Evolutionary conservation across 768 basidiomycete species (phyloP).

Genomic region (Termitomyces sp.): DNA sequence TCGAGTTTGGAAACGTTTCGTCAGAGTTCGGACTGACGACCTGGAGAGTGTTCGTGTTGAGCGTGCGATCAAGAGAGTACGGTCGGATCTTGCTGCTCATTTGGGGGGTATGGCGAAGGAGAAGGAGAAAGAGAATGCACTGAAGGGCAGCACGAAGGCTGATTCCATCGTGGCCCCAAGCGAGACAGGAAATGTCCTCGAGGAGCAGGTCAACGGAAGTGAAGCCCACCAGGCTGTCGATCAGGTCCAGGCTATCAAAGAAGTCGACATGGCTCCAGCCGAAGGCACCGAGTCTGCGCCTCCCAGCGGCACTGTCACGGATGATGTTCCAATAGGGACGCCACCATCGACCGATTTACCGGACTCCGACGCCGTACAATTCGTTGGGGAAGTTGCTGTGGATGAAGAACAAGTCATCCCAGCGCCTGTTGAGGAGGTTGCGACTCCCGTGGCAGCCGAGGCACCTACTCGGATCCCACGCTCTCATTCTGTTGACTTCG

Average conservation of each 20-base stretch:
- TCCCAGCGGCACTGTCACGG: neutral
- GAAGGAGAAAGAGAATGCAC: constrained; percentile 30
- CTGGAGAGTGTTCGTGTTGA: constrained; percentile 84
- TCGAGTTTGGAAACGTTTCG: constrained; percentile 81
- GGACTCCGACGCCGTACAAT: constrained; percentile 1
- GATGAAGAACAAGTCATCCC: neutral
- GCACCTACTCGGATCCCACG: constrained; percentile 51
- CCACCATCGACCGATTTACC: constrained; percentile 5
- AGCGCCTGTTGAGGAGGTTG: constrained; percentile 10
- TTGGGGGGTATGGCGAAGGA: constrained; percentile 32
- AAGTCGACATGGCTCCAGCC: constrained; percentile 17
- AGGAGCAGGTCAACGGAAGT: constrained; percentile 28
- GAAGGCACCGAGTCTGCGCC: constrained; percentile 11
- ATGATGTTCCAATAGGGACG: constrained; percentile 8
- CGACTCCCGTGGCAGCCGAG: constrained; percentile 18
- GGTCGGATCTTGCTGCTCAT: constrained; percentile 82
- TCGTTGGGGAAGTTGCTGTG: neutral
- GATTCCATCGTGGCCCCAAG: constrained; percentile 14
- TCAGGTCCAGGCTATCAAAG: constrained; percentile 30
- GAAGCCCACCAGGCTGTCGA: constrained; percentile 37
- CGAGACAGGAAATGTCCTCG: constrained; percentile 18
- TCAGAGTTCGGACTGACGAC: constrained; percentile 83
- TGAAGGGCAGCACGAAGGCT: constrained; percentile 8
- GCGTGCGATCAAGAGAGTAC: constrained; percentile 82
- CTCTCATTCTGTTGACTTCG: constrained; percentile 81